Conservation (phyloP, 2,329 filamentous ascomycete species). For the Lasiodiplodia hormozganensis region DNA sequence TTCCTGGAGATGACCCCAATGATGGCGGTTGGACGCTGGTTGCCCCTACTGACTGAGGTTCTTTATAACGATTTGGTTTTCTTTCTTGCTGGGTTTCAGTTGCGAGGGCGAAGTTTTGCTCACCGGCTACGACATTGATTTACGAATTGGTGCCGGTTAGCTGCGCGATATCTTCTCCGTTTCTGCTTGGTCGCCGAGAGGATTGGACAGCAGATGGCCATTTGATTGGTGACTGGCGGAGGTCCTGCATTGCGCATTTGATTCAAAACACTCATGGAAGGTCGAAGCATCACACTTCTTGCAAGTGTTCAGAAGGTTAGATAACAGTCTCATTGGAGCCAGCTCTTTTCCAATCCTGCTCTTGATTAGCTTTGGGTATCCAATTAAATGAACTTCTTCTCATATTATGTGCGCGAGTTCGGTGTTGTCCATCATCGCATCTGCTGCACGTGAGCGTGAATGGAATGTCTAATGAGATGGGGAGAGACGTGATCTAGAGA, state of each 20-base stretch:
- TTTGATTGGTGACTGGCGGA: background rate
- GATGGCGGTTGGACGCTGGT: background rate
- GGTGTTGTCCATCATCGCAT: no score
- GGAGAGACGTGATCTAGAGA: no score
- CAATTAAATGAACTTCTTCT: no score
- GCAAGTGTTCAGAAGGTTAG: no score
- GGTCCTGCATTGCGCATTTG: no score
- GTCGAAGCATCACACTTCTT: no score
- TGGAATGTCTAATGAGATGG: no score
- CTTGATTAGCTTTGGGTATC: no score
- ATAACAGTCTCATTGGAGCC: no score
- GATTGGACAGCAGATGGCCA: background rate
- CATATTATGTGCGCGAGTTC: no score
- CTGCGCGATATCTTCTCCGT: background rate
- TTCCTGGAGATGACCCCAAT: constrained; percentile 3
- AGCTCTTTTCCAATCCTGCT: background rate
- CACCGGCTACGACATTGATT: background rate
- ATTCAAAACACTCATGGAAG: no score
- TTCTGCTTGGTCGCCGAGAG: background rate
- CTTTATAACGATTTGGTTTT: background rate
- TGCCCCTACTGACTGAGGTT: background rate
- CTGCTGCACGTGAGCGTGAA: no score
- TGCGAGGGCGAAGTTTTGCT: background rate
- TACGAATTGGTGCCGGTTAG: background rate
- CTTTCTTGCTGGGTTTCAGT: background rate